Conservation (phyloP, 1,284 basidiomycete genomes). For the Cutaneotrichosporon dermatis region DNA sequence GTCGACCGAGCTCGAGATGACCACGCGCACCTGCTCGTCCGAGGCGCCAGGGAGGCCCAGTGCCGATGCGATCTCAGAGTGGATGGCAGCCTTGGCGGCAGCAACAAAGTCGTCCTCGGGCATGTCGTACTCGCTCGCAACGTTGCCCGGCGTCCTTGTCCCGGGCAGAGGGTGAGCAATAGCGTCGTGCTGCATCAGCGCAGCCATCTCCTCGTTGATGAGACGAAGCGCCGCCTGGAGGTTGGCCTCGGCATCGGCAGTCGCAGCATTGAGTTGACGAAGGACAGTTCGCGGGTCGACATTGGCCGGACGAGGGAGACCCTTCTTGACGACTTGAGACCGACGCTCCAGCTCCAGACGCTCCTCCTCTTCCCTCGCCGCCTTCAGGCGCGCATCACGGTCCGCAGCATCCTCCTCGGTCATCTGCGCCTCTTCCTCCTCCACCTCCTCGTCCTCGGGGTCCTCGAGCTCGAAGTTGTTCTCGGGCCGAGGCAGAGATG, state of each 20-base stretch:
- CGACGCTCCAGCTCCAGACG: slow-evolving; percentile 71
- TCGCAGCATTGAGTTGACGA: slow-evolving; percentile 36
- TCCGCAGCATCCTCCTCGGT: slow-evolving; percentile 87
- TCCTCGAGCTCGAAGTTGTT: slow-evolving; percentile 97
- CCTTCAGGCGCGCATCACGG: slow-evolving; percentile 72
- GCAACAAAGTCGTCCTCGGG: slow-evolving; percentile 75
- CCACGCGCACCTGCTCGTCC: slow-evolving; percentile 69
- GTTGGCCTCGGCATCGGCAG: slow-evolving; percentile 53
- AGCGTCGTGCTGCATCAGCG: slow-evolving; percentile 81
- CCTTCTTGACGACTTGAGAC: slow-evolving; percentile 73
- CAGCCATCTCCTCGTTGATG: slow-evolving; percentile 73
- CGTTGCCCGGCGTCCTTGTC: slow-evolving; percentile 70
- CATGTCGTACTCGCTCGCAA: slow-evolving; percentile 65
- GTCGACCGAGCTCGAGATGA: slow-evolving; percentile 60
- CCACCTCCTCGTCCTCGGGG: slow-evolving; percentile 64
- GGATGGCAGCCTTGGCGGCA: slow-evolving; percentile 67
- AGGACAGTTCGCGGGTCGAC: slow-evolving; percentile 69
- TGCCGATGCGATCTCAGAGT: slow-evolving; percentile 69
- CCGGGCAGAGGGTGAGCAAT: slow-evolving; percentile 81
- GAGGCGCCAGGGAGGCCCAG: slow-evolving; percentile 82
- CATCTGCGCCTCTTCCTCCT: slow-evolving; percentile 48
- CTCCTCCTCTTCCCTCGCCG: slow-evolving; percentile 70
- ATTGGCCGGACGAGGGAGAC: slow-evolving; percentile 79
- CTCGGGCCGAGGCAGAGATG: slow-evolving; percentile 81
- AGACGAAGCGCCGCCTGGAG: slow-evolving; percentile 59